phyloP scores from a whole-genome alignment of 257 asterid species.

The Penstemon newberryi region DNA sequence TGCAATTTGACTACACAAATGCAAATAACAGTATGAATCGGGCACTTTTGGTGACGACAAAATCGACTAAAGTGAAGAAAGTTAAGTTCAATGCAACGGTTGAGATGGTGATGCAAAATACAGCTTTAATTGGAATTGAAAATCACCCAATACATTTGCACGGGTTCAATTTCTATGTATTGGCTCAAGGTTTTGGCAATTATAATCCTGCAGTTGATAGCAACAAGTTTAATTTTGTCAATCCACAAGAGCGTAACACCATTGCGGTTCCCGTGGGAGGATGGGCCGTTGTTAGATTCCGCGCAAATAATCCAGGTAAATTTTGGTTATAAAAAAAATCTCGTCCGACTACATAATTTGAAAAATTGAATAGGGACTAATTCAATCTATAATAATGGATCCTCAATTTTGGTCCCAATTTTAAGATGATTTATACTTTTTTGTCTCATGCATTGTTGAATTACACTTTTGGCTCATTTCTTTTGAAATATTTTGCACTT shows the following conservation, averaged over 20 bases:
- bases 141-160: constrained; percentile 68
- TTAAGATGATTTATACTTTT: too few relatives aligned
- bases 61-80: constrained; percentile 57
- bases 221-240: constrained; percentile 37
- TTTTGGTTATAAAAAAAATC: background rate
- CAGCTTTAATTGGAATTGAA: constrained; percentile 47
- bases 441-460: too few relatives aligned
- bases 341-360: too few relatives aligned
- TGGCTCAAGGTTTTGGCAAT: constrained; percentile 69
- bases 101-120: constrained; percentile 53
- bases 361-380: too few relatives aligned
- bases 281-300: constrained; percentile 62
- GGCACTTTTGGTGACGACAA: constrained; percentile 33
- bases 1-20: constrained; percentile 50
- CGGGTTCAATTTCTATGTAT: constrained; percentile 53
- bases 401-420: too few relatives aligned
- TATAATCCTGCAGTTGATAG: constrained; percentile 36
- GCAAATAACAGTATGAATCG: constrained; percentile 26
- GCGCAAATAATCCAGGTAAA: constrained; percentile 63
- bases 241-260: constrained; percentile 68
- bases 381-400: too few relatives aligned
- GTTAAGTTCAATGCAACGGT: constrained; percentile 46
- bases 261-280: constrained; percentile 66
- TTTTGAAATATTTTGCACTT: too few relatives aligned
- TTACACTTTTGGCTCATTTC: too few relatives aligned